A percentile compares a stretch with the other conserved stretches of the same genome.
phyloP scores from a whole-genome alignment of 768 basidiomycete species.

The Naganishia friedmannii region DNA sequence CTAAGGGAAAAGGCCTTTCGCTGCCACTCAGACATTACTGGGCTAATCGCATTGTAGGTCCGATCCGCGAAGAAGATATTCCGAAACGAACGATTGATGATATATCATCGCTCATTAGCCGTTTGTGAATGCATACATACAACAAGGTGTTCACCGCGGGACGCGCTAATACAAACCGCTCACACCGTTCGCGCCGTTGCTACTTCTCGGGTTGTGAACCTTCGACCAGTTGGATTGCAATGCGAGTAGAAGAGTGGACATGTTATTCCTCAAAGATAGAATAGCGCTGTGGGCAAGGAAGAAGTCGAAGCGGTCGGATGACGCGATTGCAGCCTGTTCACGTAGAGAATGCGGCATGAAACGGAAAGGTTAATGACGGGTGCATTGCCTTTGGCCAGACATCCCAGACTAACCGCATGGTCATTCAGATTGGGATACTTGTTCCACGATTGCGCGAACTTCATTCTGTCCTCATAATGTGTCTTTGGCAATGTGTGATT shows the following conservation, averaged over 20 bases:
- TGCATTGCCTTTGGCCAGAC: no score
- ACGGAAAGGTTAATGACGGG: not conserved
- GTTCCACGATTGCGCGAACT: conserved; percentile 18
- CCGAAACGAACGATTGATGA: no score
- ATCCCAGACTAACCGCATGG: conserved; percentile 12
- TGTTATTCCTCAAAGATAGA: not conserved
- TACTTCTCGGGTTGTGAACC: conserved; percentile 25
- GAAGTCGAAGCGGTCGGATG: conserved; percentile 26
- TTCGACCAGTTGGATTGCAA: conserved; percentile 24
- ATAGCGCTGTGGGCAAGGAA: conserved; percentile 7
- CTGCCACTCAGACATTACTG: no score
- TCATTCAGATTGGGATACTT: conserved; percentile 29
- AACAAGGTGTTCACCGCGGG: no score
- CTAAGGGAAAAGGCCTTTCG: no score
- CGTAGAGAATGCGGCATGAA: not conserved
- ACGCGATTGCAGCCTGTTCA: conserved; percentile 28
- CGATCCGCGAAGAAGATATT: no score
- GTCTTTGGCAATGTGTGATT: not conserved
- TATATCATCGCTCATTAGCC: no score
- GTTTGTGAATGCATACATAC: no score
- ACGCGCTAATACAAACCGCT: conserved; percentile 3
- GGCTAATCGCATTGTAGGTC: no score
- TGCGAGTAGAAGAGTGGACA: not conserved
- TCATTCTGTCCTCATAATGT: conserved; percentile 28
- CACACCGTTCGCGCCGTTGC: not conserved